Base-by-base conservation (phyloP, 345 rosid species). In the Salix suchowensis region DNA sequence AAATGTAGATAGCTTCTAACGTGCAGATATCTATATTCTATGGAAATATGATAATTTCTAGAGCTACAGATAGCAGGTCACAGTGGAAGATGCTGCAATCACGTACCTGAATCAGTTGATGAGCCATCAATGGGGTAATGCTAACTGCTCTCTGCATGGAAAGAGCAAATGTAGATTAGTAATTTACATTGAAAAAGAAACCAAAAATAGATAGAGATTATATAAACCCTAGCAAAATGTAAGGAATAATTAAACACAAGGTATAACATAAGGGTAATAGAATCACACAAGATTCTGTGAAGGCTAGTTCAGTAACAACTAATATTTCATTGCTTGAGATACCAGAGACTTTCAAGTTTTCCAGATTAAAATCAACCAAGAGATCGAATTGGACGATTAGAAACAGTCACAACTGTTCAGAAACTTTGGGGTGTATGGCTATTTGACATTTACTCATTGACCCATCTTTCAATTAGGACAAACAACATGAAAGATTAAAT, bases 91-190 rank as follows among this genome's bases (percentile, higher is more conserved):
- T 11, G 65, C 34, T 46, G 15, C 30, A 65, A 7, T 9, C 60
- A 52, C 24, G 42, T 83, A 94, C 97, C 97, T 91, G 89, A 79
- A 94, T 88, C 80, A 94, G 48, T 74, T 88, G 87, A 79, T 85
- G 86, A 61, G 97, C 98, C 92, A 92, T 91, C 66, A 81, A 79
- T 65, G 98, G 92, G 79, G 97, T 92, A 72, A 94, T 84, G 74
- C 80, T 86, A 72, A 94, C 88, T 72, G 94, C 97, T 85, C 85
- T 91, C 98, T 94, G 82, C 87, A 84, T 13, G 48, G 46, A 32
- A 23, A 78, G 1, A 50, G 16, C 15, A 81, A 68, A 50, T 36
- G 76, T 70, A 67, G 46, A 70, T 21, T 42, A 23, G 46, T 65
- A 6, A 48, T 21, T 24, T 58, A 6, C 15, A 61, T 66, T 30